Percentiles rank a stretch among this genome's conserved stretches.
phyloP scores from a whole-genome alignment of 2,329 filamentous ascomycete species.

The Ophioceras dolichostomum region DNA sequence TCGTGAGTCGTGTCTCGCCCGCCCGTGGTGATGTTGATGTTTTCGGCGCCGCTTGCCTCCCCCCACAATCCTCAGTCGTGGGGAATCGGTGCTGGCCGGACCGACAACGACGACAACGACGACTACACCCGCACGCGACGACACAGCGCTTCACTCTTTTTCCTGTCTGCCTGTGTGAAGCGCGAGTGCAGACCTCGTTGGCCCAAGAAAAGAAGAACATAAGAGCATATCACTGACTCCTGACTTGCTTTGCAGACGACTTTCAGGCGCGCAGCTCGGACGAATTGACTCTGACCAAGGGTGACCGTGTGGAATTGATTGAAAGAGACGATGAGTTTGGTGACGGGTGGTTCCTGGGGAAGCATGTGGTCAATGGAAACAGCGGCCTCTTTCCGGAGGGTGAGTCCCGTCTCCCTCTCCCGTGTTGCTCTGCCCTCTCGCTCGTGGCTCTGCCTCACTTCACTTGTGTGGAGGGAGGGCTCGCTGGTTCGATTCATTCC shows the following conservation, averaged over 20 bases:
- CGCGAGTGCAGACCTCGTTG: not conserved
- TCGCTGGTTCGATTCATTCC: not conserved
- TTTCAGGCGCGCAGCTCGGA: constrained; percentile 86
- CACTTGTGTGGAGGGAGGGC: too few relatives aligned
- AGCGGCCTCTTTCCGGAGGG: constrained; percentile 77
- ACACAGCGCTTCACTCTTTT: not conserved
- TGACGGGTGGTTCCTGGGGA: constrained; percentile 74
- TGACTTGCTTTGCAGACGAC: constrained; percentile 51
- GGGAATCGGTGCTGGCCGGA: too few relatives aligned
- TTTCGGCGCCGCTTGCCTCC: too few relatives aligned
- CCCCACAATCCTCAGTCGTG: too few relatives aligned
- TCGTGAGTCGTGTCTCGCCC: constrained; percentile 45
- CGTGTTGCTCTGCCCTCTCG: not conserved
- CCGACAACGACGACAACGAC: too few relatives aligned
- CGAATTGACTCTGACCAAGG: constrained; percentile 79
- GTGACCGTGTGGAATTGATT: constrained; percentile 70
- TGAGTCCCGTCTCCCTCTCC: too few relatives aligned
- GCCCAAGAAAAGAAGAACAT: not conserved
- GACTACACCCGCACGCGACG: too few relatives aligned
- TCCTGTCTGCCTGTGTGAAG: not conserved
- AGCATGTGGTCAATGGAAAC: constrained; percentile 59
- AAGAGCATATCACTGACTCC: not conserved
- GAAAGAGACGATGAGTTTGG: constrained; percentile 83
- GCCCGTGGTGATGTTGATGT: too few relatives aligned
- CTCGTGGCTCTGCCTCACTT: not conserved